Evolutionary conservation across 2,329 filamentous ascomycete genomes (phyloP), one percentile per base, ranked within the genome.

Genomic region (Diplodia corticola): DNA sequence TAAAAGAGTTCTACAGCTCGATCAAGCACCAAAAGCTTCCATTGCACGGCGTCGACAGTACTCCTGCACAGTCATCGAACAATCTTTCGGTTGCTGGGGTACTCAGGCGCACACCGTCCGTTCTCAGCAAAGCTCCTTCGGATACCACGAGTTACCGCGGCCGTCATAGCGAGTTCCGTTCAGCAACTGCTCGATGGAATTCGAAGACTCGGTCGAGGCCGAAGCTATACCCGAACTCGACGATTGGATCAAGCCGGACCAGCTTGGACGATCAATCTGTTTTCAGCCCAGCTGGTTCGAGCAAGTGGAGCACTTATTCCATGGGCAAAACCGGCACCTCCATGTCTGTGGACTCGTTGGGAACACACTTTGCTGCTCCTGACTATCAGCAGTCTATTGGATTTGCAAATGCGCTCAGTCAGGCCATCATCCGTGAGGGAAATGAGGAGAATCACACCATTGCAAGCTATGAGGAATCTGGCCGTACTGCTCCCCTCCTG

Each of bases 351-450:
- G 92, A 97, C 75, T 97, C 93, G 0, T 89, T 98, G 71, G 90
- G 89, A 22, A 93, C 91, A 1, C 86, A 88, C 37, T 89, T 89
- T 76, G 88, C 88, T 5, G 86, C 89, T 54, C 88, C 88, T 49
- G 93, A 96, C 72, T 97, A 94, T 77, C 93, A 97, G 78, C 93
- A 97, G 78, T 96, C 93, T 0, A 97, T 99, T 74, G 95, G 95
- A 0, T 99, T 99, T 74, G 95, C 95, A 64, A 98, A 97, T 76
- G 95, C 95, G 4, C 84, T 99, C 12, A 97, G 93, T 72, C 94
- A 98, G 76, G 94, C 94, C 40, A 99, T 98, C 70, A 97, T 97
- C 70, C 91, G 95, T 4, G 94, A 97, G 73, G 92, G 96, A 72
- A 85, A 86, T 5, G 94, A 97, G 73, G 92, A 96, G 73, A 85